Evolutionary conservation across 495 filamentous ascomycete genomes (phyloP), one percentile per base, ranked within the genome.

Genomic region (Mycothermus thermophilus): DNA sequence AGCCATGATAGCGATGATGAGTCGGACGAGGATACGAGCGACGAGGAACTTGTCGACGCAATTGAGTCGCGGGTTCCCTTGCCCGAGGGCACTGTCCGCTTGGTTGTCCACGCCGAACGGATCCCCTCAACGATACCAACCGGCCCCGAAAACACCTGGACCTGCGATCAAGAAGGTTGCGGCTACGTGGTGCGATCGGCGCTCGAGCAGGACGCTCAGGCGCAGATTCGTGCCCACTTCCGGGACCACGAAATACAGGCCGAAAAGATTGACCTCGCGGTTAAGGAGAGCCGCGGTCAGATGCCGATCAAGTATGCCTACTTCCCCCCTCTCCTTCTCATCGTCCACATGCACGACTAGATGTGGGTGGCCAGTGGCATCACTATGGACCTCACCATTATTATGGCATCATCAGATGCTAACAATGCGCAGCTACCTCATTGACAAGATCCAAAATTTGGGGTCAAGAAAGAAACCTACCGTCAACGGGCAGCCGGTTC

Each of bases 151-250:
- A 74, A 79, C 30, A 69, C 69, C 1, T 88, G 81, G 80, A 60
- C 58, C 8, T 92, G 83, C 47, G 67, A 70, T 19, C 67, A 81
- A 36, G 71, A 73, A 22, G 79, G 69, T 18, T 92, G 83, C 51
- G 50, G 51, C 18, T 71, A 75, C 35, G 59, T 75, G 20, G 67
- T 83, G 15, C 66, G 71, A 44, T 67, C 63, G 18, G 75, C 71
- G 15, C 69, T 71, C 29, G 63, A 67, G 9, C 58, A 67, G 22
- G 58, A 63, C 2, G 71, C 72, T 17, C 70, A 75, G 48, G 57
- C 66, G 13, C 53, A 72, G 12, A 79, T 88, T 27, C 56, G 63
- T 25, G 58, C 70, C 22, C 83, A 92, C 49, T 74, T 73, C 23
- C 51, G 67, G 20, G 62, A 67, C 27, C 82, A 90, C 57, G 71